Conservation (phyloP, 257 asterid species). For the Solanum boliviense region DNA sequence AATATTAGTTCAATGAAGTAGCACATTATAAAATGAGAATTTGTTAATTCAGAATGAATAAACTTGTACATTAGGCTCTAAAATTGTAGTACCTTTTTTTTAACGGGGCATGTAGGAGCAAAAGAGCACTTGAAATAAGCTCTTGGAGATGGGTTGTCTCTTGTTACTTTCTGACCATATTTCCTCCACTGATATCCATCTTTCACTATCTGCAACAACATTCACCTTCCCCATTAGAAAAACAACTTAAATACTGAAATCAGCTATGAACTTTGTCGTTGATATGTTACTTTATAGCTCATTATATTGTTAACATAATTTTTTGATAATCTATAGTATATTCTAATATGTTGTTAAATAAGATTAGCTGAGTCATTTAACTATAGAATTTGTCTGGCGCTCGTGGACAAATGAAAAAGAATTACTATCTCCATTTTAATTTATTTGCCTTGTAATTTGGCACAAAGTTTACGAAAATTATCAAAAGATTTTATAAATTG, state of each 20-base stretch:
- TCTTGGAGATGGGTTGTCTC: slow-evolving; percentile 92
- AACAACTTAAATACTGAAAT: not conserved
- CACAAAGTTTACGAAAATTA: too few species aligned
- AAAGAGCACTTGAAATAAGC: slow-evolving; percentile 93
- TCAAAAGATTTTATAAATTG: too few species aligned
- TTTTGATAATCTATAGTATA: too few species aligned
- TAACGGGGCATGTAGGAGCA: slow-evolving; percentile 89
- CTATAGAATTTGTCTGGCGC: not conserved
- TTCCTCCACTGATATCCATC: slow-evolving; percentile 98
- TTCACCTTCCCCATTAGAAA: not conserved
- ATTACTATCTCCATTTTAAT: too few species aligned
- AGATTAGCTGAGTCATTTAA: too few species aligned
- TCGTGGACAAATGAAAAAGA: too few species aligned
- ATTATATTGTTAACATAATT: too few species aligned
- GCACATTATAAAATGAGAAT: too few species aligned
- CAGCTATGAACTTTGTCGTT: not conserved
- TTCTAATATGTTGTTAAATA: too few species aligned
- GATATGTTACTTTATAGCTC: not conserved
- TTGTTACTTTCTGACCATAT: slow-evolving; percentile 90
- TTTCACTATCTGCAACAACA: slow-evolving; percentile 47
- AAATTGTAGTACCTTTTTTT: slow-evolving; percentile 59
- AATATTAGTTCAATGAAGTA: too few species aligned
- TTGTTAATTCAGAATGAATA: too few species aligned
- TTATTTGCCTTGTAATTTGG: too few species aligned
- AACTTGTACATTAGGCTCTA: not conserved